Base-by-base conservation (phyloP, 2,329 filamentous ascomycete genomes). In the Teratosphaeria viscida region DNA sequence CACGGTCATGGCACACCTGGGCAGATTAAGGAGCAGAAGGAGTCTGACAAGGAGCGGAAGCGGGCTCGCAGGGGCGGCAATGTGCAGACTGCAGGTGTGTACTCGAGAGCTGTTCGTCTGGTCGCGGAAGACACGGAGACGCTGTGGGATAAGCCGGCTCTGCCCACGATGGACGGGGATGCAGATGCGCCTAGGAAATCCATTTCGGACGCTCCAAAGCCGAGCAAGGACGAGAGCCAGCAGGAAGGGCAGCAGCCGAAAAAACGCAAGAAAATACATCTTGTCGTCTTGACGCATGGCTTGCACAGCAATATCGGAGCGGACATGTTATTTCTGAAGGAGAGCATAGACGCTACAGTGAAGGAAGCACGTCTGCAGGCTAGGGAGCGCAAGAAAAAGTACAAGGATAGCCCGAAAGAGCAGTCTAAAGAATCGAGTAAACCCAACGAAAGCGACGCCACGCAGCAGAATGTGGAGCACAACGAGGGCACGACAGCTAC, bases 311-410 rank as follows among this genome's bases (percentile, higher is more conserved):
- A 99, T 72, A 80, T 96, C 12, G 90, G 94, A 5, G 89, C 91
- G 26, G 94, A 99, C 72, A 96, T 99, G 94, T 79, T 99, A 23
- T 99, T 89, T 71, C 77, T 99, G 72, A 99, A 99, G 71, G 94
- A 99, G 75, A 95, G 90, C 73, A 97, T 99, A 63, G 94, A 99
- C 75, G 85, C 85, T 32, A 86, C 89, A 2, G 87, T 87, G 3
- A 86, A 79, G 67, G 85, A 92, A 70, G 87, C 89, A 32, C 86
- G 86, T 66, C 77, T 84, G 56, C 86, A 89, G 72, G 84, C 85
- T 43, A 86, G 81, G 71, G 80, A 77, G 56, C 80, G 88, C 60
- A 83, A 80, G 66, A 79, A 64, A 27, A 60, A 55, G 10, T 65
- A 67, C 49, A 58, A 60, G 14, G 27, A 60, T 70, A 10, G 16